A percentile compares a stretch with the other conserved stretches of the same genome.
phyloP scores from a whole-genome alignment of 73 alveolate species.

The Effrenium voratum region DNA sequence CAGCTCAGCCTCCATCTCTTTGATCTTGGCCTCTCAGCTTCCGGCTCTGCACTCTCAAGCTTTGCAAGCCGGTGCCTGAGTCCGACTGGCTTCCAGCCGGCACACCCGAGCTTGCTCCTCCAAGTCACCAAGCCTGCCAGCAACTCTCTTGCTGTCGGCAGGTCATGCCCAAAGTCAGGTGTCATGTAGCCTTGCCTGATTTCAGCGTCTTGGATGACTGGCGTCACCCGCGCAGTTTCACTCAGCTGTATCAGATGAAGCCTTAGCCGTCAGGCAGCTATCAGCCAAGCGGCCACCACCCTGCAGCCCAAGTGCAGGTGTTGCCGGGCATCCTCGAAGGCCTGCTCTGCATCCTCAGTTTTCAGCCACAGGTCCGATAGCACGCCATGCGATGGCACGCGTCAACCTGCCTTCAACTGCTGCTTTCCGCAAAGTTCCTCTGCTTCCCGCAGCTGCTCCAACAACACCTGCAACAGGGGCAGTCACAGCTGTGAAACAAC shows the following conservation, averaged over 20 bases:
- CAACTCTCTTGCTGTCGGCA: neutral
- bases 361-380: neutral
- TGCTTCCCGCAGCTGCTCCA: conserved; percentile 62
- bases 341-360: conserved; percentile 62
- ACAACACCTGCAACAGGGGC: conserved; percentile 23
- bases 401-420: conserved; percentile 73
- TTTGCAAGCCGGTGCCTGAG: neutral
- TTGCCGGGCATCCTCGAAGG: conserved; percentile 79
- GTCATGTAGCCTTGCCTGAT: neutral
- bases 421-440: conserved; percentile 49
- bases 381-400: too few relatives aligned
- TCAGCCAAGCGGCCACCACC: neutral
- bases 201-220: conserved; percentile 38
- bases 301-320: conserved; percentile 27
- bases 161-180: neutral
- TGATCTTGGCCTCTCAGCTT: conserved; percentile 19
- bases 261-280: neutral
- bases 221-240: conserved; percentile 77
- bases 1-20: conserved; percentile 28
- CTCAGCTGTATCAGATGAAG: conserved; percentile 39
- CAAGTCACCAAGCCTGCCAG: conserved; percentile 34
- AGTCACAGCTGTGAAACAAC: too few relatives aligned
- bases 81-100: conserved; percentile 19
- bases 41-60: neutral
- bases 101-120: conserved; percentile 67